A percentile compares a stretch with the other conserved stretches of the same genome.
These are phyloP conservation scores for Xerocomus minutiporus DNA, from an alignment of 1,284 basidiomycete genomes.

Conservation along the genomic window DNA sequence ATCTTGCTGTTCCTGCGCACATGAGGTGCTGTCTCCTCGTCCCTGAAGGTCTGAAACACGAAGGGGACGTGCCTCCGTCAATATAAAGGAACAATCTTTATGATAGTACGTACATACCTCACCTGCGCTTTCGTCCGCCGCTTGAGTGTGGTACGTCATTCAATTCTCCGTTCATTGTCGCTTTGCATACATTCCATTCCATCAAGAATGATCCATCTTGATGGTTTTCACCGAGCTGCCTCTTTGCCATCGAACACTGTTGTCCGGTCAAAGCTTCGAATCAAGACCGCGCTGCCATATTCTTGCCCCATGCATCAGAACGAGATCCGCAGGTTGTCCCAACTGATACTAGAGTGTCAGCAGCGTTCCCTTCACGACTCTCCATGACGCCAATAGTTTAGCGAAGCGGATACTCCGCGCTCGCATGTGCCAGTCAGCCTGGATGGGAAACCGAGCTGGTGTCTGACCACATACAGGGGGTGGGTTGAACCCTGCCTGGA, in stretches of 20 bases:
- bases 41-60: conserved; percentile 8
- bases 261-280: conserved; percentile 42
- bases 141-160: neutral
- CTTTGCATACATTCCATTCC: conserved; percentile 15
- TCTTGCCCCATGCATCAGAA: conserved; percentile 50
- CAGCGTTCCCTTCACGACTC: conserved; percentile 1
- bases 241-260: conserved; percentile 29
- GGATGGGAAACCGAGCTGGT: neutral
- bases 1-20: neutral
- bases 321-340: conserved; percentile 52
- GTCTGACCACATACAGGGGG: neutral
- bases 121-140: too few relatives aligned
- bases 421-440: neutral
- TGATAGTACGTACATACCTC: too few relatives aligned
- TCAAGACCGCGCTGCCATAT: conserved; percentile 46
- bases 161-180: conserved; percentile 11
- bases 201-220: neutral
- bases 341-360: conserved; percentile 4
- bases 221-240: conserved; percentile 23
- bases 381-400: conserved; percentile 39
- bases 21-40: neutral
- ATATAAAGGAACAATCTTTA: conserved; percentile 1
- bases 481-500: neutral
- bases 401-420: neutral
- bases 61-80: neutral